phyloP scores from a whole-genome alignment of 768 basidiomycete genomes.

The Trametes cingulata region DNA sequence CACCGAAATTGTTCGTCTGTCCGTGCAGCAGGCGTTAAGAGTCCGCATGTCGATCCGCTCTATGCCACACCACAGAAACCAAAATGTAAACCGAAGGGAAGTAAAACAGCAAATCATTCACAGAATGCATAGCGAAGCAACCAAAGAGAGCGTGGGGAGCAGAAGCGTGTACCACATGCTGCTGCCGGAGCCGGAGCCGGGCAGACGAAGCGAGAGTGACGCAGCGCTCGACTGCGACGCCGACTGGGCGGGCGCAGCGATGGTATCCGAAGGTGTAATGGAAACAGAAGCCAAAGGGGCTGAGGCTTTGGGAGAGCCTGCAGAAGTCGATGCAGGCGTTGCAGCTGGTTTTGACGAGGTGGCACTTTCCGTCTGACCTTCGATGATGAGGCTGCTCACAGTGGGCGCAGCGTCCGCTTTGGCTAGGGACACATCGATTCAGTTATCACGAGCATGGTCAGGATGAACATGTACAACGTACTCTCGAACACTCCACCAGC shows the following conservation, averaged over 20 bases:
- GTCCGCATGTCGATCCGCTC: not conserved
- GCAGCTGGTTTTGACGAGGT: not conserved
- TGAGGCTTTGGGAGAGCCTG: not conserved
- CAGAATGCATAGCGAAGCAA: constrained; percentile 14
- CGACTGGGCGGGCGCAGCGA: not conserved
- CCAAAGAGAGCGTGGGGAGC: constrained; percentile 12
- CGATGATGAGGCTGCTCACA: constrained; percentile 9
- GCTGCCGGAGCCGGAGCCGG: not conserved
- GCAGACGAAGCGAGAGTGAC: constrained; percentile 4
- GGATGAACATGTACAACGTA: not conserved
- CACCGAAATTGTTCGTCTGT: not conserved
- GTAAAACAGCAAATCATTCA: not conserved
- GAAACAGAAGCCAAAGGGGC: not conserved
- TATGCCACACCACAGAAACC: not conserved
- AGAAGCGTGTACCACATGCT: not conserved
- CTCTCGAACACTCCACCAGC: constrained; percentile 25
- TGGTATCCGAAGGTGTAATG: not conserved
- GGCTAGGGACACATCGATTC: not conserved
- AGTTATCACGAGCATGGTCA: not conserved
- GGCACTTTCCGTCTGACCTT: not conserved
- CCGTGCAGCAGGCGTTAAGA: not conserved
- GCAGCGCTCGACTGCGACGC: not conserved
- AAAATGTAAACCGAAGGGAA: not conserved
- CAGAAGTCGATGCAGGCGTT: not conserved
- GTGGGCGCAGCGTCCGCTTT: constrained; percentile 16